Evolutionary conservation across 495 filamentous ascomycete genomes (phyloP).

Genomic region (Aspergillus mulundensis): DNA sequence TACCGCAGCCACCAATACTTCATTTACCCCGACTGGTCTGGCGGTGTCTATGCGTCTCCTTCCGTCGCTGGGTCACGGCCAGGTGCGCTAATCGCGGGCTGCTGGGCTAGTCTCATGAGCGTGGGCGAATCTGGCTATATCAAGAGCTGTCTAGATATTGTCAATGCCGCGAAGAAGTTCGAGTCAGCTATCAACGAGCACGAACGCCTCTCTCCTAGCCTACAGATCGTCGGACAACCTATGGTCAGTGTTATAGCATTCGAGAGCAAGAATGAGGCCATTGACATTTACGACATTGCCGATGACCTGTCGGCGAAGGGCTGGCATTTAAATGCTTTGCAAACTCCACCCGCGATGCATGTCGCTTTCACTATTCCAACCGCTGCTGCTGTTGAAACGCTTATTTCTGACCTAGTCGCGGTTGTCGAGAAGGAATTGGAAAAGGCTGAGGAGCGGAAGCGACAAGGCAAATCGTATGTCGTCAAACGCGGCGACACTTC

Average conservation of each 20-base stretch:
- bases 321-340: slow-evolving; percentile 95
- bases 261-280: slow-evolving; percentile 57
- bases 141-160: slow-evolving; percentile 76
- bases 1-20: slow-evolving; percentile 92
- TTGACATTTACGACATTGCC: slow-evolving; percentile 85
- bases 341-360: slow-evolving; percentile 90
- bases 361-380: slow-evolving; percentile 92
- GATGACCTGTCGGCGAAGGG: slow-evolving; percentile 77
- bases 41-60: slow-evolving; percentile 92
- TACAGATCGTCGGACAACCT: slow-evolving; percentile 79
- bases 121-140: slow-evolving; percentile 90
- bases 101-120: slow-evolving; percentile 86
- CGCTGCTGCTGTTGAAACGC: slow-evolving; percentile 68
- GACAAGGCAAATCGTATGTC: slow-evolving; percentile 53
- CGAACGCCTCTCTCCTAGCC: slow-evolving; percentile 60
- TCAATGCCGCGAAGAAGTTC: slow-evolving; percentile 81
- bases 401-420: slow-evolving; percentile 71
- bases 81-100: slow-evolving; percentile 88
- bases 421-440: slow-evolving; percentile 74
- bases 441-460: slow-evolving; percentile 70
- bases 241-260: slow-evolving; percentile 90
- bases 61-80: slow-evolving; percentile 86
- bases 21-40: slow-evolving; percentile 89
- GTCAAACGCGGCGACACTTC: slow-evolving; percentile 64
- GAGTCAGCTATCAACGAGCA: slow-evolving; percentile 67